Conservation (phyloP, 768 basidiomycete genomes). For the Leccinum imitatum region DNA sequence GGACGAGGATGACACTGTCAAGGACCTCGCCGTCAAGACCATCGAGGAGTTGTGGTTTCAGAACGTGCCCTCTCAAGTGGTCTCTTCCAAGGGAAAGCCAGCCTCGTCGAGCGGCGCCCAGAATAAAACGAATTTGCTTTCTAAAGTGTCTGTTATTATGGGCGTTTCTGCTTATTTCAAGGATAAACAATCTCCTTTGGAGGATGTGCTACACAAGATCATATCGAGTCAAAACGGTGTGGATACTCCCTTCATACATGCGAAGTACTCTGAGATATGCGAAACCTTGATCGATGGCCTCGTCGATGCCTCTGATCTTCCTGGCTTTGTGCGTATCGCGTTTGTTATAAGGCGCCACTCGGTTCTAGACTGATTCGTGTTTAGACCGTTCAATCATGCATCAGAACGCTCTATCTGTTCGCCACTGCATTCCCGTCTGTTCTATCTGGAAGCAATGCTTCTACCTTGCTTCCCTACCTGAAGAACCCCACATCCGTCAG, state of each 20-base stretch:
- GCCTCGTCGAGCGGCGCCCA: conserved; percentile 32
- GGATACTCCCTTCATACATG: conserved; percentile 53
- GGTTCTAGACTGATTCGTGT: neutral
- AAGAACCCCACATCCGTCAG: conserved; percentile 77
- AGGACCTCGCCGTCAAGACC: conserved; percentile 87
- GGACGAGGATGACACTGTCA: conserved; percentile 94
- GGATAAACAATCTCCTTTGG: conserved; percentile 80
- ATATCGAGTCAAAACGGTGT: conserved; percentile 67
- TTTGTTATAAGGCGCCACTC: neutral
- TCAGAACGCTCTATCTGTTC: conserved; percentile 83
- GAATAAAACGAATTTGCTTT: conserved; percentile 35
- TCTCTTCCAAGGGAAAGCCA: conserved; percentile 40
- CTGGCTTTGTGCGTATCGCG: conserved; percentile 62
- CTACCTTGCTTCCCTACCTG: conserved; percentile 85
- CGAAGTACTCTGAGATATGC: conserved; percentile 77
- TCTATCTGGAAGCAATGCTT: conserved; percentile 81
- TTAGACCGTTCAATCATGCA: conserved; percentile 80
- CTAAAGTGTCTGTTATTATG: conserved; percentile 81
- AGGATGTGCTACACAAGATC: conserved; percentile 82
- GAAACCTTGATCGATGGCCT: conserved; percentile 84
- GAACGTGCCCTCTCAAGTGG: conserved; percentile 28
- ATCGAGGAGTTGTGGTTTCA: conserved; percentile 92
- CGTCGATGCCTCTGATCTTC: conserved; percentile 80
- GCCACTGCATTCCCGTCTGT: conserved; percentile 80
- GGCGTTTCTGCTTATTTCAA: conserved; percentile 78